Base-by-base conservation (phyloP, 768 basidiomycete genomes). In the Dioszegia hungarica region DNA sequence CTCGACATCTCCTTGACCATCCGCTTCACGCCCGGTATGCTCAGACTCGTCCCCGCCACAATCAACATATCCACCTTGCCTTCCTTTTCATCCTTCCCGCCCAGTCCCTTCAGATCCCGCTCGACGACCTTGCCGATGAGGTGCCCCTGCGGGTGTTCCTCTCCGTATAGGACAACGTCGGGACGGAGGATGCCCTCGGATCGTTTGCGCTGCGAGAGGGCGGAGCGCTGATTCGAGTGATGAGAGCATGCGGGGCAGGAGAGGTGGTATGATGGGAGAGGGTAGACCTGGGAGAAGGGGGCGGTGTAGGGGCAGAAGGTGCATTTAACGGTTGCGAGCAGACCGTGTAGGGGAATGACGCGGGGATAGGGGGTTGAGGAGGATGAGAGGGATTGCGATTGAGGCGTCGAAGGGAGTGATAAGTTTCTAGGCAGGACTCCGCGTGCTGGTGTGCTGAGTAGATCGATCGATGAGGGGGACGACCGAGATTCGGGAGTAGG, bases 301-400 rank as follows among this genome's bases (percentile, higher is more conserved):
- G 81, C 84, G 22, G 85, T 82, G 71, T 85, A 82, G 20, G 82
- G 85, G 78, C 92, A 94, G 50, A 83, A 83, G 62, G 87, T 84
- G 70, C 92, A 95, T 67, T 89, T 84, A 62, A 94, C 79, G 2
- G 79, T 79, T 71, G 87, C 82, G 8, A 95, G 81, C 11, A 87
- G 88, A 58, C 92, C 92, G 69, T 95, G 92, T 0, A 95, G 80
- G 14, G 92, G 92, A 29, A 95, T 89, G 64, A 87, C 89, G 59
- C 88, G 82, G 33, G 90, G 38, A 24, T 50, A 37, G 19, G 44
- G 4, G 46, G 29, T 48, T 19, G 40, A 27, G 19, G 44, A 14
- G 34, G 33, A 17, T 34, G 58, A 14, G 29, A n/a, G 22, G 38
- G 11, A 28, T 22, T 39, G 28, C 24, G 50, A 53, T 22, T 28